A percentile compares a stretch with the other conserved stretches of the same genome.
These are phyloP conservation scores for Sporothrix pallida DNA, from an alignment of 2,329 filamentous ascomycete species.

Conservation along the genomic window DNA sequence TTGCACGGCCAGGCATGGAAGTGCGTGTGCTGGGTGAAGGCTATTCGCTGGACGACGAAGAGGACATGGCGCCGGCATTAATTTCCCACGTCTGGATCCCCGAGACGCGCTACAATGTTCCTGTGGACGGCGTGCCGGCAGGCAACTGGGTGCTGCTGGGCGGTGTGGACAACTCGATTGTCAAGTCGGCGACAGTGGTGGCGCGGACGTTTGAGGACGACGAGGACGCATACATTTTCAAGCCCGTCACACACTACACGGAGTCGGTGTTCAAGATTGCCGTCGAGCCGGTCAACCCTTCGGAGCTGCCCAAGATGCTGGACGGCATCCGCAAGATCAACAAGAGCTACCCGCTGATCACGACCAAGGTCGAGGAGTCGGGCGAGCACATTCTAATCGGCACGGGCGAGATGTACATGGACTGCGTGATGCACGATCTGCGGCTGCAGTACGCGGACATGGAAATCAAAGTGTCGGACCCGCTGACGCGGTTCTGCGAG, in stretches of 20 bases:
- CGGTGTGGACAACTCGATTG: slow-evolving; percentile 95
- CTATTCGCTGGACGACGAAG: slow-evolving; percentile 95
- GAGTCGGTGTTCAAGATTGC: slow-evolving; percentile 98
- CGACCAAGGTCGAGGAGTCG: slow-evolving; percentile 96
- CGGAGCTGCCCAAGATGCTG: slow-evolving; percentile 97
- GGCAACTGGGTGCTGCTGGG: slow-evolving; percentile 92
- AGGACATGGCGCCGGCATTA: slow-evolving; percentile 90
- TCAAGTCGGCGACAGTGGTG: slow-evolving; percentile 93
- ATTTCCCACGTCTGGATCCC: slow-evolving; percentile 88
- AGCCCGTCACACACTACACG: slow-evolving; percentile 89
- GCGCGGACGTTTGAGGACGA: slow-evolving; percentile 79
- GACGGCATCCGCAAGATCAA: slow-evolving; percentile 96
- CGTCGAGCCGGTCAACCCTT: slow-evolving; percentile 97
- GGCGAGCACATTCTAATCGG: slow-evolving; percentile 95
- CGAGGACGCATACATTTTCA: slow-evolving; percentile 95
- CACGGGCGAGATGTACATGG: slow-evolving; percentile 99
- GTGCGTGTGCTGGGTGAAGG: slow-evolving; percentile 93
- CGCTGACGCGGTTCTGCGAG: slow-evolving; percentile 96
- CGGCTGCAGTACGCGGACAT: slow-evolving; percentile 95
- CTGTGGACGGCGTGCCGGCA: slow-evolving; percentile 88
- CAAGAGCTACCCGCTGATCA: slow-evolving; percentile 95
- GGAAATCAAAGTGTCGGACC: slow-evolving; percentile 98
- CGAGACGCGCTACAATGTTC: slow-evolving; percentile 90
- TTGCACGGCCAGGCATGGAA: slow-evolving; percentile 77
- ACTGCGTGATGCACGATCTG: slow-evolving; percentile 95